phyloP scores from a whole-genome alignment of 1,284 basidiomycete genomes.

The Neolentinus lepideus region DNA sequence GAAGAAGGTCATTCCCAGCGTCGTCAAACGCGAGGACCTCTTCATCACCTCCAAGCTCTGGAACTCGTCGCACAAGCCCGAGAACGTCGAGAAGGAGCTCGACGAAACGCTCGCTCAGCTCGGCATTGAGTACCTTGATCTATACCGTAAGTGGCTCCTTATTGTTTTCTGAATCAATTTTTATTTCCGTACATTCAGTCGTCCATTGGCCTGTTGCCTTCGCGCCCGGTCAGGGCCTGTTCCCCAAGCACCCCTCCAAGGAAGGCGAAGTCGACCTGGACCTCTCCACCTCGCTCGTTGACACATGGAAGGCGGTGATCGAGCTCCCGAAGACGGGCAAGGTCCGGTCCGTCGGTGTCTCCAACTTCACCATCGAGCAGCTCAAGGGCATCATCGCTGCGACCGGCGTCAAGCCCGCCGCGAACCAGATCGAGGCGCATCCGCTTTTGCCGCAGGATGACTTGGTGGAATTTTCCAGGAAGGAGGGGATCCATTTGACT shows the following conservation, averaged over 20 bases:
- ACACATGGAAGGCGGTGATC: conserved; percentile 83
- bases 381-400: conserved; percentile 26
- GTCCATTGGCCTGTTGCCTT: conserved; percentile 89
- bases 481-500: conserved; percentile 54
- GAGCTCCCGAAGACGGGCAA: conserved; percentile 43
- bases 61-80: conserved; percentile 62
- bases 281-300: conserved; percentile 50
- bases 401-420: conserved; percentile 35
- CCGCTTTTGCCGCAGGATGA: conserved; percentile 50
- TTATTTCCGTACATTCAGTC: conserved; percentile 33
- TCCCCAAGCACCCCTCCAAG: conserved; percentile 42
- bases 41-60: conserved; percentile 83
- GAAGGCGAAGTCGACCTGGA: conserved; percentile 50
- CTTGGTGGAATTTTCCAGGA: conserved; percentile 46
- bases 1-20: conserved; percentile 72
- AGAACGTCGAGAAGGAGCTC: conserved; percentile 64
- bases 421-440: conserved; percentile 62
- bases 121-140: conserved; percentile 70
- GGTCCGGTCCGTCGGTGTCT: conserved; percentile 55
- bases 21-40: conserved; percentile 77
- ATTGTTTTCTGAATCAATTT: background rate
- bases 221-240: conserved; percentile 49
- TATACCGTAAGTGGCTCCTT: conserved; percentile 48
- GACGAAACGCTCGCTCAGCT: conserved; percentile 70
- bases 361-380: conserved; percentile 58